Percentiles rank a stretch among this genome's conserved stretches.
phyloP scores from a whole-genome alignment of 2,329 filamentous ascomycete species.

The Ascosphaera aggregata region DNA sequence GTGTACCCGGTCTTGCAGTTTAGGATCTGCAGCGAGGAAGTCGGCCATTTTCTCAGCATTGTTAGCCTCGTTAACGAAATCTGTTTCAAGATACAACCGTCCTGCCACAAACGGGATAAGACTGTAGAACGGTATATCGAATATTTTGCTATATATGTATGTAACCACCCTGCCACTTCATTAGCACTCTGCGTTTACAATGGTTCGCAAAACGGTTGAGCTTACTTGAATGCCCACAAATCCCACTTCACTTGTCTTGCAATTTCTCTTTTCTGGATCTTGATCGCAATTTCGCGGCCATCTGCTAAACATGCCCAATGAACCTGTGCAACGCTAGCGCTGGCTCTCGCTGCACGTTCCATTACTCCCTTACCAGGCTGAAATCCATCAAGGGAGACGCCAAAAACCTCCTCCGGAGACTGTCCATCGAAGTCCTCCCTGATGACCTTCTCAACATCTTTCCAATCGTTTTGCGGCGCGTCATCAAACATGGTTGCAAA shows the following conservation, averaged over 20 bases:
- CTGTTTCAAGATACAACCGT: conserved; percentile 76
- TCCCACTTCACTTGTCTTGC: conserved; percentile 81
- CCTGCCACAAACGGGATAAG: conserved; percentile 86
- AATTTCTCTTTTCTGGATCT: conserved; percentile 93
- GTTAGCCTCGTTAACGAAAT: conserved; percentile 76
- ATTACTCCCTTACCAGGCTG: conserved; percentile 40
- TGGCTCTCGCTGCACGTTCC: conserved; percentile 46
- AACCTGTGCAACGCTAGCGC: conserved; percentile 87
- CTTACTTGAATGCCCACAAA: conserved; percentile 77
- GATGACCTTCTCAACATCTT: conserved; percentile 64
- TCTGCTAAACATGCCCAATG: conserved; percentile 78
- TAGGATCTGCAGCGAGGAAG: conserved; percentile 51
- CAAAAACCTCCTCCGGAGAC: conserved; percentile 75
- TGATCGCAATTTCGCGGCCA: conserved; percentile 79
- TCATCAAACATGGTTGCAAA: conserved; percentile 95
- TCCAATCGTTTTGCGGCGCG: conserved; percentile 80
- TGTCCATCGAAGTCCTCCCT: conserved; percentile 58
- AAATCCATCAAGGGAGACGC: conserved; percentile 48
- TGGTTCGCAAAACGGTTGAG: conserved; percentile 1
- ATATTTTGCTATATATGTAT: conserved; percentile 62
- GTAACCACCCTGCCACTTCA: conserved; percentile 40
- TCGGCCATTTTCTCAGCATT: conserved; percentile 70
- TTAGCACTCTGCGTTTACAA: conserved; percentile 5
- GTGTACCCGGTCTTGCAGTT: conserved; percentile 60
- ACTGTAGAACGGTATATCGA: conserved; percentile 79